A percentile compares a stretch with the other conserved stretches of the same genome.
Conservation (phyloP, 257 asterid species). For the Ophiorrhiza pumila region DNA sequence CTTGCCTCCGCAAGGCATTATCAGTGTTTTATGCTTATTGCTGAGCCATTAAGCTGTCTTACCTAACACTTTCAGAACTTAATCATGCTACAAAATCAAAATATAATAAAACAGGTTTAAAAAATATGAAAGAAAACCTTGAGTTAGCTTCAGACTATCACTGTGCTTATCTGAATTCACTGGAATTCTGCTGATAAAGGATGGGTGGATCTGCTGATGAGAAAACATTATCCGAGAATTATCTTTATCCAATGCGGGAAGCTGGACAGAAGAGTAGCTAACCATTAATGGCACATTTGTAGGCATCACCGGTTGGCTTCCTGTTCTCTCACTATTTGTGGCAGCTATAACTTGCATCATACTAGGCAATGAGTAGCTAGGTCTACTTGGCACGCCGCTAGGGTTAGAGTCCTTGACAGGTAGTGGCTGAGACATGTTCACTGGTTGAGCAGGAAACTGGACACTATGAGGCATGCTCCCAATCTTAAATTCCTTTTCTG, state of each 20-base stretch:
- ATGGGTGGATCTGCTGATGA: constrained; percentile 54
- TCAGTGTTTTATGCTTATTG: not conserved
- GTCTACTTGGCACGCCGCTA: constrained; percentile 33
- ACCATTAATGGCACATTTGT: constrained; percentile 67
- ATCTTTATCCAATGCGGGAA: constrained; percentile 77
- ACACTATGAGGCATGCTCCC: constrained; percentile 46
- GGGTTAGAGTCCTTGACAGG: constrained; percentile 48
- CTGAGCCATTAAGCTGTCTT: not conserved
- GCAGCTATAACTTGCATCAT: constrained; percentile 56
- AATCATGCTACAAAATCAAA: not conserved
- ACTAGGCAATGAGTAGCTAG: constrained; percentile 53
- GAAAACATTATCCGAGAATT: constrained; percentile 49
- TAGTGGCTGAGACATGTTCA: constrained; percentile 54
- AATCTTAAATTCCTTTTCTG: constrained; percentile 67
- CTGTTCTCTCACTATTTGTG: constrained; percentile 49
- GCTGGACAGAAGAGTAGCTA: constrained; percentile 70
- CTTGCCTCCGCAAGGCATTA: constrained; percentile 1
- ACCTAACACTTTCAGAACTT: not conserved
- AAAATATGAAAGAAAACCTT: constrained; percentile 45
- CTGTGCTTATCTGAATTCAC: constrained; percentile 42
- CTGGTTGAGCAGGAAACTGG: constrained; percentile 46
- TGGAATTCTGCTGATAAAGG: constrained; percentile 48
- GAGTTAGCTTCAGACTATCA: constrained; percentile 57
- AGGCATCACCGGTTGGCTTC: constrained; percentile 44
- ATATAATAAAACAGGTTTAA: constrained; percentile 2